Conservation (phyloP, 2,329 filamentous ascomycete genomes). For the Rasamsonia emersonii region DNA sequence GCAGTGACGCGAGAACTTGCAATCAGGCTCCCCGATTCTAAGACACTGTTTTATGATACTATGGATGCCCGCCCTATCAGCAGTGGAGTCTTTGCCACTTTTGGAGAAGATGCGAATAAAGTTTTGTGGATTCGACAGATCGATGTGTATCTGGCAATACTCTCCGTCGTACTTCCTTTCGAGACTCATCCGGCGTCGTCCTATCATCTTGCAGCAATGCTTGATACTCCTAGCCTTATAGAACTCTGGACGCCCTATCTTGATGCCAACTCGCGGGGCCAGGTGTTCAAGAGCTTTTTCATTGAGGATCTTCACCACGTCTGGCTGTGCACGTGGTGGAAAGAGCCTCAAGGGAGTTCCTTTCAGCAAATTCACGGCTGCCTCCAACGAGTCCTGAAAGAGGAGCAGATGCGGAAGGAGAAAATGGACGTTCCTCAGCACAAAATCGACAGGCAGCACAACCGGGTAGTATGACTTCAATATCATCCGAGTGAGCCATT, state of each 20-base stretch:
- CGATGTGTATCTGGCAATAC: conserved; percentile 81
- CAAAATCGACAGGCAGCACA: conserved; percentile 46
- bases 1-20: conserved; percentile 55
- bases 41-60: conserved; percentile 57
- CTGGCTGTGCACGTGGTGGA: conserved; percentile 26
- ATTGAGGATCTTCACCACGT: conserved; percentile 20
- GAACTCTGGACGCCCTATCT: conserved; percentile 57
- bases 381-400: conserved; percentile 59
- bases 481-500: conserved; percentile 78
- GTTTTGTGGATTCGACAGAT: conserved; percentile 46
- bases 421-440: conserved; percentile 58
- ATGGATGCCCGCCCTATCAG: conserved; percentile 57
- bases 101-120: conserved; percentile 82
- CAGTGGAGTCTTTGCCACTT: conserved; percentile 80
- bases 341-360: conserved; percentile 26
- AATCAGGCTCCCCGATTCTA: conserved; percentile 49
- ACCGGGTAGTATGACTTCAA: conserved; percentile 68
- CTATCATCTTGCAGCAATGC: conserved; percentile 60
- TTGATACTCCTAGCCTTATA: conserved; percentile 62
- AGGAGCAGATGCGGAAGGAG: conserved; percentile 61
- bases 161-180: conserved; percentile 83
- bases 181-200: conserved; percentile 56
- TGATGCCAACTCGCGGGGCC: conserved; percentile 51
- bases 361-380: conserved; percentile 49
- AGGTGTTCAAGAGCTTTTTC: conserved; percentile 34